Conservation (phyloP, 345 rosid genomes). For the Citrus medica region DNA sequence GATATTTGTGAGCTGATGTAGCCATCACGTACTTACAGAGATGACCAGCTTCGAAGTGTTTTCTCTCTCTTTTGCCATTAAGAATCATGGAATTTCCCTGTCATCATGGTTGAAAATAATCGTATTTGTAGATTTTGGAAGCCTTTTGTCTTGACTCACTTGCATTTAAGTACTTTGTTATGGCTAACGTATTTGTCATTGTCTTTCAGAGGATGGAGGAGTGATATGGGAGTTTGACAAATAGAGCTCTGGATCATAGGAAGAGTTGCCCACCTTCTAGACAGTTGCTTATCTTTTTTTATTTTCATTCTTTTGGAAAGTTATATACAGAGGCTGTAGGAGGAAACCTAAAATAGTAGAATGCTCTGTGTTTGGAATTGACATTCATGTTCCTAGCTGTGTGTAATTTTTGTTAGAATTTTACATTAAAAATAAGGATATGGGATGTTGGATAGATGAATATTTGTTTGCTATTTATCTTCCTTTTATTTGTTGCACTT, state of each 20-base stretch:
- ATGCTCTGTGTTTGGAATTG: too few species aligned
- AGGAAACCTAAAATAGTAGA: too few species aligned
- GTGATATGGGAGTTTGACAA: conserved; percentile 59
- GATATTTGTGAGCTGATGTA: not conserved
- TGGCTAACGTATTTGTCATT: conserved; percentile 8
- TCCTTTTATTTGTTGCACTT: too few species aligned
- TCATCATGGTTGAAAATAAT: not conserved
- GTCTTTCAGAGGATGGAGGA: conserved; percentile 56
- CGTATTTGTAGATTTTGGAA: not conserved
- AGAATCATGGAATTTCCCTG: not conserved
- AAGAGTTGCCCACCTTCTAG: not conserved
- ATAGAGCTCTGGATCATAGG: conserved; percentile 15
- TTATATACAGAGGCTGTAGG: not conserved
- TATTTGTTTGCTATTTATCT: too few species aligned
- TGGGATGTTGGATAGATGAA: too few species aligned
- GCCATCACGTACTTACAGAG: not conserved
- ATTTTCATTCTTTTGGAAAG: not conserved
- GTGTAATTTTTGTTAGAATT: too few species aligned
- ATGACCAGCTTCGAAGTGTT: not conserved
- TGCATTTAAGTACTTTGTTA: not conserved
- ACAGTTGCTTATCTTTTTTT: not conserved
- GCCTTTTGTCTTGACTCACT: not conserved
- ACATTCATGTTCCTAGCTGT: too few species aligned
- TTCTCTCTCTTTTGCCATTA: not conserved
- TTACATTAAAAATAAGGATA: too few species aligned